A percentile compares a stretch with the other conserved stretches of the same genome.
Evolutionary conservation across 78 protist genomes (phyloP).

Genomic region (Dictyostelium intermedium): DNA sequence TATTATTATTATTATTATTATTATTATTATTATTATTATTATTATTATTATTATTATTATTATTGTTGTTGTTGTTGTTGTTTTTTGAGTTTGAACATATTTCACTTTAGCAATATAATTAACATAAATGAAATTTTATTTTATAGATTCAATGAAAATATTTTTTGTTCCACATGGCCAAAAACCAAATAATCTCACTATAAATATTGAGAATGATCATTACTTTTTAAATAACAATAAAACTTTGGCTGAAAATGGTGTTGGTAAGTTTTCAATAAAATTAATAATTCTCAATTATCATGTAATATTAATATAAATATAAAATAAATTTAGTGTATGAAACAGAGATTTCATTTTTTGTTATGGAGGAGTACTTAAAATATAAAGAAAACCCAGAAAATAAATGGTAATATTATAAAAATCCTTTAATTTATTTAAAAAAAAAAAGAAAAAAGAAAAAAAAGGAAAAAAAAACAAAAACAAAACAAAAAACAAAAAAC

Average conservation of each 20-base stretch:
- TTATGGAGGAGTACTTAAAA: not conserved
- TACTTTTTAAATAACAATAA: constrained; percentile 41
- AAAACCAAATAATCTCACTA: constrained; percentile 65
- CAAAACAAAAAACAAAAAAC: too few species aligned
- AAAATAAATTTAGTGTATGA: not conserved
- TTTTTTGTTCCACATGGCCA: constrained; percentile 58
- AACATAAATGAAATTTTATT: too few species aligned
- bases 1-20: not conserved
- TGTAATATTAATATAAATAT: too few species aligned
- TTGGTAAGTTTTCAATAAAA: not conserved
- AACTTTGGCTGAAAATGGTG: constrained; percentile 33
- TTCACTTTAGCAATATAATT: not conserved
- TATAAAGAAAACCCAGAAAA: constrained; percentile 41
- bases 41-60: not conserved
- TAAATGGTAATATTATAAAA: constrained; percentile 15
- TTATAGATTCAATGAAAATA: constrained; percentile 43
- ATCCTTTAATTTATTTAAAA: too few species aligned
- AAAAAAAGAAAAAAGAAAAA: not conserved
- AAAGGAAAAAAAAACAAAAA: too few species aligned
- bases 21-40: not conserved
- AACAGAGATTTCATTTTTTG: constrained; percentile 63
- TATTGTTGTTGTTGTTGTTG: not conserved
- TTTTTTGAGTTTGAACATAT: too few species aligned
- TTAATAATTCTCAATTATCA: too few species aligned
- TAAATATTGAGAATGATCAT: constrained; percentile 55